A percentile compares a stretch with the other conserved stretches of the same genome.
Conservation (phyloP, 2,329 filamentous ascomycete species). For the Pseudocercospora macadamiae region DNA sequence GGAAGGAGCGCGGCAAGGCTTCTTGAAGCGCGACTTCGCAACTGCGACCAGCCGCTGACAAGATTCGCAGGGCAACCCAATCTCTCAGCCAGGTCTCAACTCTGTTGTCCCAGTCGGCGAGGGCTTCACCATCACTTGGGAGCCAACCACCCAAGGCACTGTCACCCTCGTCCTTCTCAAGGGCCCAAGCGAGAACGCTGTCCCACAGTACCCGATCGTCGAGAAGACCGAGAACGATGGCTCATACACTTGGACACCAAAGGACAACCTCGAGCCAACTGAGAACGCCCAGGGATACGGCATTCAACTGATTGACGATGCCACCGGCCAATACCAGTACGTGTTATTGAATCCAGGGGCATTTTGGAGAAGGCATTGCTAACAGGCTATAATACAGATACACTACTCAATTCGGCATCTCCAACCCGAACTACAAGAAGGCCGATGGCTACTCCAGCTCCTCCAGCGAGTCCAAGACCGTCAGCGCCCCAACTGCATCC, state of each 20-base stretch:
- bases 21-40: not conserved
- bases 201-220: conserved; percentile 53
- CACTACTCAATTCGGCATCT: conserved; percentile 65
- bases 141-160: conserved; percentile 50
- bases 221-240: conserved; percentile 60
- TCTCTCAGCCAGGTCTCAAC: conserved; percentile 55
- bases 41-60: not conserved
- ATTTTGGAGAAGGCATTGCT: too few species aligned
- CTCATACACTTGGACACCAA: conserved; percentile 58
- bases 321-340: conserved; percentile 64
- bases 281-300: conserved; percentile 59
- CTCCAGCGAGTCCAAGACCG: conserved; percentile 9
- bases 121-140: conserved; percentile 63
- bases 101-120: conserved; percentile 59
- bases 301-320: conserved; percentile 63
- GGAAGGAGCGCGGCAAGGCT: too few species aligned
- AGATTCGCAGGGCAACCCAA: conserved; percentile 55
- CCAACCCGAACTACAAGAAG: conserved; percentile 43
- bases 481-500: conserved; percentile 11
- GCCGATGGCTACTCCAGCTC: conserved; percentile 11
- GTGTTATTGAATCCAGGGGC: too few species aligned
- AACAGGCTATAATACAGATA: too few species aligned
- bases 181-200: conserved; percentile 60
- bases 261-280: conserved; percentile 45
- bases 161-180: conserved; percentile 64